Conservation (phyloP, 805 yeast species). For the Dipodascus albidus region DNA sequence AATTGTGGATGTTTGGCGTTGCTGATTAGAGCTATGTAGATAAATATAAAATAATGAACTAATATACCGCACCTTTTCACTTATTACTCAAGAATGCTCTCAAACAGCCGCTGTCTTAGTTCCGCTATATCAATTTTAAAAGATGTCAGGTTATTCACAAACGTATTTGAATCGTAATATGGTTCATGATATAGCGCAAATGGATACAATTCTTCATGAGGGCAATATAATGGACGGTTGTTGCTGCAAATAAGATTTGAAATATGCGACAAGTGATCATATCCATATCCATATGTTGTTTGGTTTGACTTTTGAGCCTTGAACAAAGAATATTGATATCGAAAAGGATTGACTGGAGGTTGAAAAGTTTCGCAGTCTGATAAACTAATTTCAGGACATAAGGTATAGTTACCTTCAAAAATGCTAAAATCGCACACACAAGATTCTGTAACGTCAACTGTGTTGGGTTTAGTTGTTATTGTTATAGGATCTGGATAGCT, state of each 20-base stretch:
- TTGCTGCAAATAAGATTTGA: neutral
- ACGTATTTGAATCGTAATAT: neutral
- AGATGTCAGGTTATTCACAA: neutral
- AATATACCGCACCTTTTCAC: too few species aligned
- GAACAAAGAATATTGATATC: neutral
- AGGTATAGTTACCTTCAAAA: neutral
- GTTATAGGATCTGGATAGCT: neutral
- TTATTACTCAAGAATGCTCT: neutral
- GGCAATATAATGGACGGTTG: neutral
- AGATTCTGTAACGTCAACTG: too few species aligned
- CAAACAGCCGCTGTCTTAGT: neutral
- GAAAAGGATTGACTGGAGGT: neutral
- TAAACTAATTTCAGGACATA: neutral
- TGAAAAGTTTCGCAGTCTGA: neutral
- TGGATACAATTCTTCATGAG: neutral
- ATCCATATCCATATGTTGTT: neutral
- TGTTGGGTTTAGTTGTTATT: neutral
- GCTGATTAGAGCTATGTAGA: conserved; percentile 36
- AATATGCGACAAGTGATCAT: neutral
- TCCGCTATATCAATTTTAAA: neutral
- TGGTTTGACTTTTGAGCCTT: neutral
- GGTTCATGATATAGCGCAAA: neutral
- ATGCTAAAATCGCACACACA: neutral
- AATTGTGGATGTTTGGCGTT: conserved; percentile 52
- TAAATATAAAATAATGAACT: too few species aligned